phyloP scores from a whole-genome alignment of 1,284 basidiomycete species.

The Serendipita sp. region DNA sequence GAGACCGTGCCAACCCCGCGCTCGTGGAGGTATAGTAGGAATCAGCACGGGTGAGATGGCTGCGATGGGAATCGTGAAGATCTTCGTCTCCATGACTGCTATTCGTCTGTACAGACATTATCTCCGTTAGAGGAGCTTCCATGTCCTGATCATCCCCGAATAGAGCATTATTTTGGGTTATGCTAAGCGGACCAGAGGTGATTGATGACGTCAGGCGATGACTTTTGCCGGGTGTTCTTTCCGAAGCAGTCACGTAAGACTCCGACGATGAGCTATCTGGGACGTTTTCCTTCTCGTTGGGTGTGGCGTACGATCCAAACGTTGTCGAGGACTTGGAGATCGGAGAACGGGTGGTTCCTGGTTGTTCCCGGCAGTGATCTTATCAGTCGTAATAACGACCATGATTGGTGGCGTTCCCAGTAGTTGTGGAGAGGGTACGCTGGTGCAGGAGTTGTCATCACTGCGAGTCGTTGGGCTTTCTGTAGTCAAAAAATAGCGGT shows the following conservation, averaged over 20 bases:
- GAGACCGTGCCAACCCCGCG: not conserved
- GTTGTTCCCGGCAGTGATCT: not conserved
- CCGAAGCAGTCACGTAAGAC: not conserved
- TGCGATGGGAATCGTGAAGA: not conserved
- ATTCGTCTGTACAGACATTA: not conserved
- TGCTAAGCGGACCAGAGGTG: not conserved
- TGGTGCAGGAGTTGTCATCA: too few relatives aligned
- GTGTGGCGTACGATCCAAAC: not conserved
- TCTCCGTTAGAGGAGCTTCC: not conserved
- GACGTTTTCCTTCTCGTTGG: not conserved
- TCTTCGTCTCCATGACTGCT: not conserved
- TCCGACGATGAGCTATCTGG: not conserved
- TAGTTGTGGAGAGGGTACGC: too few relatives aligned
- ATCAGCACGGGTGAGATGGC: not conserved
- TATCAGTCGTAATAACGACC: constrained; percentile 31
- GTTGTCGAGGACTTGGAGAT: not conserved
- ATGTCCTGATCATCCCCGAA: not conserved
- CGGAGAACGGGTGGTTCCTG: not conserved
- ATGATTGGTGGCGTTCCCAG: too few relatives aligned
- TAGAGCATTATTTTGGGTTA: not conserved
- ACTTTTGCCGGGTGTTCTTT: not conserved
- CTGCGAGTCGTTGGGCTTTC: too few relatives aligned
- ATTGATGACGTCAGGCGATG: not conserved
- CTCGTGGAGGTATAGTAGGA: not conserved
- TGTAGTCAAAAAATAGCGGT: too few relatives aligned